Evolutionary conservation across 345 rosid species (phyloP).

Genomic region (Arabidopsis arenosa): DNA sequence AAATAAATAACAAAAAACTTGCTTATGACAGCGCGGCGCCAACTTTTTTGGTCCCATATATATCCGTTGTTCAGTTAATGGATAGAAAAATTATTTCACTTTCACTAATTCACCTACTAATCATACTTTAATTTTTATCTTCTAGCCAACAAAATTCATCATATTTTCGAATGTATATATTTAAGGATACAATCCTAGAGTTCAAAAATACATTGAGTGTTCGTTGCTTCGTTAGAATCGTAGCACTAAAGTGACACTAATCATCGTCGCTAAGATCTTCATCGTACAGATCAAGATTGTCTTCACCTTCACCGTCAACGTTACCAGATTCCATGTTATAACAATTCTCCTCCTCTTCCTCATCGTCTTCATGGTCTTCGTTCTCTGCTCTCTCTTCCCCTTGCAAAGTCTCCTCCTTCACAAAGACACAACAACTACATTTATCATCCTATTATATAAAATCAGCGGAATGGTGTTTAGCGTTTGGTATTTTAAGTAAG

Average conservation of each 20-base stretch:
- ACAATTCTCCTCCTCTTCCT: constrained; percentile 21
- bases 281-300: constrained; percentile 49
- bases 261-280: constrained; percentile 53
- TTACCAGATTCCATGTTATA: constrained; percentile 14
- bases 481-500: not conserved
- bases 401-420: constrained; percentile 42
- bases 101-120: not conserved
- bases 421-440: not conserved
- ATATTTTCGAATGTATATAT: not conserved
- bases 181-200: constrained; percentile 8
- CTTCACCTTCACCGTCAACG: constrained; percentile 42
- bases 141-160: not conserved
- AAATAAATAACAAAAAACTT: not conserved
- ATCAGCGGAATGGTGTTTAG: not conserved
- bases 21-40: constrained; percentile 41
- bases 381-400: constrained; percentile 36
- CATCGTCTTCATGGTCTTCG: constrained; percentile 37
- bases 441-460: not conserved
- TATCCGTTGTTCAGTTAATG: not conserved
- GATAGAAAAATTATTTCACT: constrained; percentile 1
- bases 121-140: no score
- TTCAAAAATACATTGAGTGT: constrained; percentile 2
- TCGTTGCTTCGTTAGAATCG: constrained; percentile 9
- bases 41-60: constrained; percentile 19
- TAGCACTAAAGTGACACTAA: constrained; percentile 10